Evolutionary conservation across 805 yeast genomes (phyloP).

Genomic region (Candida nemodendra): DNA sequence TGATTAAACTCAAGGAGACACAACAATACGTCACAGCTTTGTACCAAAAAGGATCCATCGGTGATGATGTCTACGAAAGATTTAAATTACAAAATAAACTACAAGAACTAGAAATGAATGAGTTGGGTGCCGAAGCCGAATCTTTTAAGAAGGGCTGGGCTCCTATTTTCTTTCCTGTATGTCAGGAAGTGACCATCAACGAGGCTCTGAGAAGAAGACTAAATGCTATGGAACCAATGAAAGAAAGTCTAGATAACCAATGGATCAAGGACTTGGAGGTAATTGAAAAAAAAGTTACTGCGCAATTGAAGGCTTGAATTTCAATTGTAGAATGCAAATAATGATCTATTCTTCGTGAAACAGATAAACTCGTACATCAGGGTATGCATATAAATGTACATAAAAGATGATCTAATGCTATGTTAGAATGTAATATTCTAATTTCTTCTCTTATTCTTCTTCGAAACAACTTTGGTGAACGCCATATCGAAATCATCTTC

Average conservation of each 20-base stretch:
- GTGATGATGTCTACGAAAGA: conserved; percentile 84
- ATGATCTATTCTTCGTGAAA: not conserved
- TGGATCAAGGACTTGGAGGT: conserved; percentile 31
- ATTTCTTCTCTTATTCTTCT: conserved; percentile 51
- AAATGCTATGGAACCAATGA: conserved; percentile 44
- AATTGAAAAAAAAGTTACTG: conserved; percentile 17
- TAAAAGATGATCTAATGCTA: conserved; percentile 5
- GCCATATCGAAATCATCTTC: conserved; percentile 55
- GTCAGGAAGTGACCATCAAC: conserved; percentile 89
- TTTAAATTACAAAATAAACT: conserved; percentile 74
- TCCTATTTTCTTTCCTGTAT: conserved; percentile 66
- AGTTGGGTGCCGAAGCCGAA: conserved; percentile 74
- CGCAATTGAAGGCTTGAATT: conserved; percentile 9
- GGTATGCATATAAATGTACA: conserved; percentile 7
- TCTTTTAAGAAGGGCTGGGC: conserved; percentile 76
- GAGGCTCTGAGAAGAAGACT: conserved; percentile 84
- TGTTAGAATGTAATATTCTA: conserved; percentile 1
- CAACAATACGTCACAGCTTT: conserved; percentile 66
- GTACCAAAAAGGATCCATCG: conserved; percentile 86
- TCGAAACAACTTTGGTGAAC: conserved; percentile 55
- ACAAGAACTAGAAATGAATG: conserved; percentile 78
- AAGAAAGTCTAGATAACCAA: conserved; percentile 29
- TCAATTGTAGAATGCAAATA: too few relatives aligned
- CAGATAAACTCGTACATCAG: not conserved
- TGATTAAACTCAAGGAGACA: conserved; percentile 77